Evolutionary conservation across 2,329 filamentous ascomycete species (phyloP).

Genomic region (Alternaria gaisen): DNA sequence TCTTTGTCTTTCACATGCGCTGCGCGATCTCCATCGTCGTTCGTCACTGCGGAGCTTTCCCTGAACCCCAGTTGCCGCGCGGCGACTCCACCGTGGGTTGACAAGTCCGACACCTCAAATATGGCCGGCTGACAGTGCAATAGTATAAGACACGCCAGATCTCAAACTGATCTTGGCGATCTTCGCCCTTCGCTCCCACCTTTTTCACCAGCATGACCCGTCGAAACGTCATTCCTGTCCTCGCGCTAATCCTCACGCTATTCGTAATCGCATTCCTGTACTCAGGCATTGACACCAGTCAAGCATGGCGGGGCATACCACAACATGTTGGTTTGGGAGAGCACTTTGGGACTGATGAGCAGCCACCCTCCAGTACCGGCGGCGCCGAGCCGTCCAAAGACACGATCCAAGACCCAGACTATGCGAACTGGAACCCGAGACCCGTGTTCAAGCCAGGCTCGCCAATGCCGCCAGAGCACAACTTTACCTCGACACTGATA

Average conservation of each 20-base stretch:
- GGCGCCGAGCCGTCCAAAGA: slow-evolving; percentile 13
- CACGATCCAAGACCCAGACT: slow-evolving; percentile 38
- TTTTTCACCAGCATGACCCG: slow-evolving; percentile 35
- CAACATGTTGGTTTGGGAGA: slow-evolving; percentile 55
- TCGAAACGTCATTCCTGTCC: slow-evolving; percentile 41
- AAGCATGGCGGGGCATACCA: slow-evolving; percentile 51
- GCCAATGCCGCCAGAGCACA: slow-evolving; percentile 54
- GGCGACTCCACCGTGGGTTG: slow-evolving; percentile 24
- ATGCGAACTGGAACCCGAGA: slow-evolving; percentile 51
- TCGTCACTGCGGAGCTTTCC: slow-evolving; percentile 9
- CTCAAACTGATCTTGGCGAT: not conserved
- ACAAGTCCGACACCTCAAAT: slow-evolving; percentile 2
- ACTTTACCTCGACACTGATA: slow-evolving; percentile 64
- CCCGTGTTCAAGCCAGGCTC: slow-evolving; percentile 45
- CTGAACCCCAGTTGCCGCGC: slow-evolving; percentile 21
- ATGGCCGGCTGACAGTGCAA: slow-evolving; percentile 10
- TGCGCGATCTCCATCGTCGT: not conserved
- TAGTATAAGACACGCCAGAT: not conserved
- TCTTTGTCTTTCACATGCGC: not conserved
- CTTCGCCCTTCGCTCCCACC: slow-evolving; percentile 1
- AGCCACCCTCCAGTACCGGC: slow-evolving; percentile 17
- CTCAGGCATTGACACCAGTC: slow-evolving; percentile 41
- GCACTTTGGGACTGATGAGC: slow-evolving; percentile 30
- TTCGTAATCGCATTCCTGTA: slow-evolving; percentile 54
- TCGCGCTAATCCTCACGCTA: slow-evolving; percentile 38